A percentile compares a stretch with the other conserved stretches of the same genome.
Conservation (phyloP, 306 rosid genomes). For the cucumber (Cucumis sativus) region Cucumber_9930_V3 NC_026655.2:7580001-7580500, state of each 20-base stretch:
- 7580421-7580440: constrained; percentile 77
- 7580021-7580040: background rate
- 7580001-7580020: background rate
- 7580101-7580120: background rate
- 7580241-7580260: constrained; percentile 94
- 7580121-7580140: background rate
- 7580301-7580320: constrained; percentile 11
- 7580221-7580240: constrained; percentile 74
- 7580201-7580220: constrained; percentile 70
- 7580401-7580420: constrained; percentile 88
- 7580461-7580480: constrained; percentile 96
- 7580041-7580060: background rate
- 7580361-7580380: constrained; percentile 24
- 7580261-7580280: constrained; percentile 60
- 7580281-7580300: constrained; percentile 74
- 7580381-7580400: constrained; percentile 73
- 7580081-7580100: background rate
- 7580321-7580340: background rate
- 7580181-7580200: constrained; percentile 83
- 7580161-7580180: constrained; percentile 79
- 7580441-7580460: constrained; percentile 70
- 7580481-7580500: constrained; percentile 64
- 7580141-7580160: constrained; percentile 75
- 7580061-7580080: background rate
- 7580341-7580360: background rate